Percentiles rank a stretch among this genome's conserved stretches.
Evolutionary conservation across 2,329 filamentous ascomycete species (phyloP).

Genomic region (Cladosporium sp.): DNA sequence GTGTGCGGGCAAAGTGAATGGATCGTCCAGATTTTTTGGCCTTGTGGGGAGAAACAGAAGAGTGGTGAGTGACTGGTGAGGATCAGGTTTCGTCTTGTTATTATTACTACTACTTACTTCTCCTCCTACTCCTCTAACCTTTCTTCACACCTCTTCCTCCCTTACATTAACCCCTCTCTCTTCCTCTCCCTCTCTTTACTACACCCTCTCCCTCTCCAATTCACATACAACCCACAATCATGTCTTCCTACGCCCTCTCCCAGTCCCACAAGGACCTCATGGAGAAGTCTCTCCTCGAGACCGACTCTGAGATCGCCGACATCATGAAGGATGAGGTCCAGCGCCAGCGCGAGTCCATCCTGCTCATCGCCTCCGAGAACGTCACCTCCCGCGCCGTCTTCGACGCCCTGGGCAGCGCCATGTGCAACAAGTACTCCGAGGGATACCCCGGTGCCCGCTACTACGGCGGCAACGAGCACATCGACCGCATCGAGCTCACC

Average conservation of each 20-base stretch:
- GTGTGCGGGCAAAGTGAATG: too few species aligned
- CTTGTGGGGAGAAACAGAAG: too few species aligned
- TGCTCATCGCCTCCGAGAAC: slow-evolving; percentile 98
- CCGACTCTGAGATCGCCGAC: slow-evolving; percentile 88
- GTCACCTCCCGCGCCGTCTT: slow-evolving; percentile 98
- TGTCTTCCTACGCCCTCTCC: slow-evolving; percentile 56
- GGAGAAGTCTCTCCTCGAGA: slow-evolving; percentile 87
- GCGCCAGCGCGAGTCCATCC: slow-evolving; percentile 97
- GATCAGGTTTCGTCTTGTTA: too few species aligned
- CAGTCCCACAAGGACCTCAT: slow-evolving; percentile 73
- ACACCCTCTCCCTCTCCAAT: not conserved
- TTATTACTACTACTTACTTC: too few species aligned
- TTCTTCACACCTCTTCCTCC: too few species aligned
- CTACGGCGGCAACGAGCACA: slow-evolving; percentile 99
- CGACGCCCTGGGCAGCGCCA: slow-evolving; percentile 89
- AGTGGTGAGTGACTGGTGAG: too few species aligned
- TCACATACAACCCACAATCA: slow-evolving; percentile 3
- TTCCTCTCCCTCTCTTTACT: not conserved
- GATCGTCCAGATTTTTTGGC: too few species aligned
- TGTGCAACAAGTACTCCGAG: slow-evolving; percentile 98
- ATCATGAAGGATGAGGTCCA: slow-evolving; percentile 98
- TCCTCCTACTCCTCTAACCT: too few species aligned
- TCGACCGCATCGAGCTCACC: slow-evolving; percentile 90
- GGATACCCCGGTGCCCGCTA: slow-evolving; percentile 97
- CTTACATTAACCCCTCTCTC: too few species aligned